Evolutionary conservation across 108 stramenopile genomes (phyloP).

Genomic region (Bacterosira constricta): DNA sequence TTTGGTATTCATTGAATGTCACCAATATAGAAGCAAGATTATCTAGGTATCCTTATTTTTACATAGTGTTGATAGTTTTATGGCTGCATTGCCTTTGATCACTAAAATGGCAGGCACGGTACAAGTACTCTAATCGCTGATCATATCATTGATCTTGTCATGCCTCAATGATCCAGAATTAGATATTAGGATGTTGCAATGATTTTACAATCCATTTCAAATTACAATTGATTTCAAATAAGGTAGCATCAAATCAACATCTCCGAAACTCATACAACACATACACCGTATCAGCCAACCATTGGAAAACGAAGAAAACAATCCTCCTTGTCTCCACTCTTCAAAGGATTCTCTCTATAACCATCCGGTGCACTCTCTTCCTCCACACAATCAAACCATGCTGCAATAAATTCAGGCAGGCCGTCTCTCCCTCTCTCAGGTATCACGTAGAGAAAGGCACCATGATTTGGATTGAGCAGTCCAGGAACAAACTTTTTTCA

Average conservation of each 20-base stretch:
- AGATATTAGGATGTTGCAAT: too few species aligned
- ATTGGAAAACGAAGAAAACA: constrained; percentile 82
- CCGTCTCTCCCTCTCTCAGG: constrained; percentile 34
- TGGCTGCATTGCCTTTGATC: too few species aligned
- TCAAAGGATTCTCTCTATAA: constrained; percentile 32
- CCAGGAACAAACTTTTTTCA: constrained; percentile 60
- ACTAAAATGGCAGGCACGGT: too few species aligned
- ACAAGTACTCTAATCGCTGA: too few species aligned
- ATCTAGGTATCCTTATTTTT: too few species aligned
- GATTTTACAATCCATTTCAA: too few species aligned
- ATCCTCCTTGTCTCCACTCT: constrained; percentile 48
- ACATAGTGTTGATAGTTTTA: too few species aligned
- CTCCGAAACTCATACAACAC: constrained; percentile 72
- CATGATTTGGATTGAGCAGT: constrained; percentile 33
- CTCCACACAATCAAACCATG: constrained; percentile 10
- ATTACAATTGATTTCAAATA: too few species aligned
- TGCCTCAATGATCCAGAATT: too few species aligned
- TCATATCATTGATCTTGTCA: too few species aligned
- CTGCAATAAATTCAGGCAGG: constrained; percentile 30
- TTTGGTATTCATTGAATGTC: too few species aligned
- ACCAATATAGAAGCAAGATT: too few species aligned
- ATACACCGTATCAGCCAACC: constrained; percentile 62
- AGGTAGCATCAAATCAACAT: background rate
- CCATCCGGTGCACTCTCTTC: constrained; percentile 18
- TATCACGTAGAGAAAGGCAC: constrained; percentile 24